Percentiles rank a stretch among this genome's conserved stretches.
Conservation (phyloP, 2,329 filamentous ascomycete genomes). For the Xylariales sp. region DNA sequence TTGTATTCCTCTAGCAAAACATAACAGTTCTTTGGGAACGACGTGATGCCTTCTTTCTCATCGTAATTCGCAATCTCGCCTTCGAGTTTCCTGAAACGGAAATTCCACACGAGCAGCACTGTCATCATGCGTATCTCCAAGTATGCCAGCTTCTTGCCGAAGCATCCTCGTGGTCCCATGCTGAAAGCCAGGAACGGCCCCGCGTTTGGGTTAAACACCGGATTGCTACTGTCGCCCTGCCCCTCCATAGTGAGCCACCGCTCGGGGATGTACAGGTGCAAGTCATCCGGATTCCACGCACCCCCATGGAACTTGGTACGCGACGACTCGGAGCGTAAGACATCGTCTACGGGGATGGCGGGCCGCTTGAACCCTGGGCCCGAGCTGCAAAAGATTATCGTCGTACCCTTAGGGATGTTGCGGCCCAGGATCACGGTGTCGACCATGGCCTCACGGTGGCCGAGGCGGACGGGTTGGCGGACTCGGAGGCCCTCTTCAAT, state of each 20-base stretch:
- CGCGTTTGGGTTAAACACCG: slow-evolving; percentile 10
- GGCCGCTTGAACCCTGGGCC: slow-evolving; percentile 45
- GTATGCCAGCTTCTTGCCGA: slow-evolving; percentile 15
- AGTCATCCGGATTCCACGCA: slow-evolving; percentile 55
- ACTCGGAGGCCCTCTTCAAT: slow-evolving; percentile 74
- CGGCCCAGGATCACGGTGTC: slow-evolving; percentile 64
- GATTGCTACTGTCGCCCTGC: slow-evolving; percentile 4
- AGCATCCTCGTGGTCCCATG: slow-evolving; percentile 14
- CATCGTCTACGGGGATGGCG: slow-evolving; percentile 35
- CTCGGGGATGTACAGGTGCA: slow-evolving; percentile 24
- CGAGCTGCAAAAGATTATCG: slow-evolving; percentile 40
- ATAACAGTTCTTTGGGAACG: slow-evolving; percentile 2
- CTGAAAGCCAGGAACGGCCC: slow-evolving; percentile 14
- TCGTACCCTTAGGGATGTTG: slow-evolving; percentile 65
- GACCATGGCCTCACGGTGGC: slow-evolving; percentile 58
- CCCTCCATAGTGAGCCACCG: slow-evolving; percentile 15
- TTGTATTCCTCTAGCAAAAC: slow-evolving; percentile 1
- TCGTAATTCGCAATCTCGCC: background rate
- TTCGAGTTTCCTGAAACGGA: slow-evolving; percentile 10
- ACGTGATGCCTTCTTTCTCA: background rate
- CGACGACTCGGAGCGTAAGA: slow-evolving; percentile 44
- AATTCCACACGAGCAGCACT: slow-evolving; percentile 18
- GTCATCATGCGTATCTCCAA: slow-evolving; percentile 14
- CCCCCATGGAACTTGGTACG: slow-evolving; percentile 49
- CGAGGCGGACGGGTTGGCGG: slow-evolving; percentile 67